Evolutionary conservation across 768 basidiomycete species (phyloP), one percentile per base, ranked within the genome.

Genomic region (Ramaria rubella): DNA sequence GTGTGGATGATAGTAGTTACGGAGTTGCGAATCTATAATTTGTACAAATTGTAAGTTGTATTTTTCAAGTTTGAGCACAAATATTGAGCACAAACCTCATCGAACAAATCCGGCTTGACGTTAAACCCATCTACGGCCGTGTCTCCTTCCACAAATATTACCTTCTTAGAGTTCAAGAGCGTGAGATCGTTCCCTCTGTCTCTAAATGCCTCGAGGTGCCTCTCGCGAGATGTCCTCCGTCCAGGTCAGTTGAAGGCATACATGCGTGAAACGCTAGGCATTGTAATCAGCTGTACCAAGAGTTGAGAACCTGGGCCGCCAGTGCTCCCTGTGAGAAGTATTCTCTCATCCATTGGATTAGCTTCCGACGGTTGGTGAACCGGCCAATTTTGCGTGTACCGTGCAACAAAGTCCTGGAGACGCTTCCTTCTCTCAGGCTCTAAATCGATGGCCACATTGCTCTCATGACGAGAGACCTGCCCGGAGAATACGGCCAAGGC

Each of bases 391-490:
- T 54, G 52, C 12, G 38, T 54, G 29, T 54, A 54, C 33, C 43
- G 42, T 15, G 26, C 46, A 5, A 56, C 26, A 5, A 54, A 61
- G 64, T 79, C 77, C 76, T 62, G 24, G 21, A 51, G 21, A 33
- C 30, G 31, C 9, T 12, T 6, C 12, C 5, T 51, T n/a, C 26
- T 31, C 62, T n/a, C n/a, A 33, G 23, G 26, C 24, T 34, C 3
- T 24, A 19, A 30, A 31, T 62, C 6, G 2, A 36, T 30, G 40
- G n/a, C 40, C 40, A 42, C n/a, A 2, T n/a, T 4, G 40, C 40
- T 8, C 5, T 42, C n/a, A 7, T 21, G 40, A 19, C 40, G 40
- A 42, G 40, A 42, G 7, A 19, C 40, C 9, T 42, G 40, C 5
- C n/a, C 40, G 3, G 40, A 17, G 40, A 42, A 6, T 21, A 21